Conservation (phyloP, 208 protist species). For the Angomonas deanei region DNA sequence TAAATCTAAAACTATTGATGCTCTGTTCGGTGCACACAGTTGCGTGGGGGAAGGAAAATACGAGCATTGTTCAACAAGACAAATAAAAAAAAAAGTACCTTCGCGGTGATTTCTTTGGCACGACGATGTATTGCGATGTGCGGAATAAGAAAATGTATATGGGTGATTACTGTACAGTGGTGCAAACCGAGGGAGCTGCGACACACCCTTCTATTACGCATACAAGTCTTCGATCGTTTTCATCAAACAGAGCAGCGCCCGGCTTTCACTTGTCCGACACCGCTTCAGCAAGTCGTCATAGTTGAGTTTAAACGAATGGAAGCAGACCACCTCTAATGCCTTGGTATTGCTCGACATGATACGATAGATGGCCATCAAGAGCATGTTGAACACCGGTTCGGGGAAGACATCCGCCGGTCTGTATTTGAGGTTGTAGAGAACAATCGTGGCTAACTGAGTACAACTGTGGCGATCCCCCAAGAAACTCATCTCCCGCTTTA, state of each 20-base stretch:
- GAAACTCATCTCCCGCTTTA: conserved; percentile 23
- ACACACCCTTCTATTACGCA: conserved; percentile 7
- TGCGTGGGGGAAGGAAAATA: neutral
- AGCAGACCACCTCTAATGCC: conserved; percentile 23
- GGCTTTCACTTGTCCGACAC: conserved; percentile 52
- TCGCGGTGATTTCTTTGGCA: too few relatives aligned
- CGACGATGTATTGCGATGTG: too few relatives aligned
- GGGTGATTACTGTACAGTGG: too few relatives aligned
- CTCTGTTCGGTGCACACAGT: neutral
- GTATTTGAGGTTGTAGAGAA: conserved; percentile 51
- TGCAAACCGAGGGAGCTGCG: too few relatives aligned
- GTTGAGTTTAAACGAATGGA: conserved; percentile 30
- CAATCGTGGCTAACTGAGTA: conserved; percentile 39
- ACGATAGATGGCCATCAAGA: conserved; percentile 53
- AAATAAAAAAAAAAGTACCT: conserved; percentile 13
- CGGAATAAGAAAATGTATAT: neutral
- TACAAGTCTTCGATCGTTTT: conserved; percentile 46
- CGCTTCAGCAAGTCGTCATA: conserved; percentile 37
- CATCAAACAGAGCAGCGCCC: conserved; percentile 55
- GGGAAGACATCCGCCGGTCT: conserved; percentile 22
- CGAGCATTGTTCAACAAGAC: neutral
- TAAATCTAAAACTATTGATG: neutral
- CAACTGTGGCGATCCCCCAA: conserved; percentile 17
- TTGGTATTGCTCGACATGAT: conserved; percentile 36
- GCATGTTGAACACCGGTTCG: conserved; percentile 72